phyloP scores from a whole-genome alignment of 257 asterid species.

The Leonotis leonurus region DNA sequence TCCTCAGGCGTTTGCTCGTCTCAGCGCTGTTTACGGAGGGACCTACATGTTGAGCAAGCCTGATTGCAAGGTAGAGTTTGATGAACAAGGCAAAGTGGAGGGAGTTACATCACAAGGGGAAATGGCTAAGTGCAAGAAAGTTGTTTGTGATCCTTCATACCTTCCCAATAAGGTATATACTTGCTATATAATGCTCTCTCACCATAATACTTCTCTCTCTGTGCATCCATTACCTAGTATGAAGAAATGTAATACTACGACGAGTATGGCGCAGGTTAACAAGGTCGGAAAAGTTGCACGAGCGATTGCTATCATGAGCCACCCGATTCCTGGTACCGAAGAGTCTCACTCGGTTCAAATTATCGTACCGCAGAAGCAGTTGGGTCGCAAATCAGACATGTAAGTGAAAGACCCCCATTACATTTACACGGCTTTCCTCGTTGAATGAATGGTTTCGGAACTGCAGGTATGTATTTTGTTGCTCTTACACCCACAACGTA shows the following conservation, averaged over 20 bases:
- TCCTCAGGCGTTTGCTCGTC: slow-evolving; percentile 99
- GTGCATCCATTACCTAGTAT: too few species aligned
- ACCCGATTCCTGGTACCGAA: slow-evolving; percentile 77
- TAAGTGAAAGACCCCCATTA: slow-evolving; percentile 33
- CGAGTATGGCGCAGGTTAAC: slow-evolving; percentile 38
- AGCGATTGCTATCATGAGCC: slow-evolving; percentile 95
- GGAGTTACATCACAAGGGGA: slow-evolving; percentile 95
- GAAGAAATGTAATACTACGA: not conserved
- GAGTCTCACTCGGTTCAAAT: slow-evolving; percentile 83
- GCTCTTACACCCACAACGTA: slow-evolving; percentile 93
- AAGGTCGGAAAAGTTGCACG: slow-evolving; percentile 85
- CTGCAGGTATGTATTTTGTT: slow-evolving; percentile 82
- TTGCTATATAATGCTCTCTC: too few species aligned
- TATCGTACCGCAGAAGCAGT: slow-evolving; percentile 91
- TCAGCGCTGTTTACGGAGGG: slow-evolving; percentile 97
- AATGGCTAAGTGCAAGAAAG: slow-evolving; percentile 88
- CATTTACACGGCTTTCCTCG: too few species aligned
- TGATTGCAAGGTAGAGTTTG: slow-evolving; percentile 92
- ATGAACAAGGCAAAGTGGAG: slow-evolving; percentile 71
- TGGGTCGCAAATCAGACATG: slow-evolving; percentile 91
- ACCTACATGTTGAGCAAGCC: slow-evolving; percentile 94
- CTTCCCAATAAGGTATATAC: slow-evolving; percentile 63
- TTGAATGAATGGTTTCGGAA: slow-evolving; percentile 14
- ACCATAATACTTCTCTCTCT: too few species aligned
- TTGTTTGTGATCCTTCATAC: slow-evolving; percentile 95